Base-by-base conservation (phyloP, 768 basidiomycete genomes). In the Lactarius evosmus region DNA sequence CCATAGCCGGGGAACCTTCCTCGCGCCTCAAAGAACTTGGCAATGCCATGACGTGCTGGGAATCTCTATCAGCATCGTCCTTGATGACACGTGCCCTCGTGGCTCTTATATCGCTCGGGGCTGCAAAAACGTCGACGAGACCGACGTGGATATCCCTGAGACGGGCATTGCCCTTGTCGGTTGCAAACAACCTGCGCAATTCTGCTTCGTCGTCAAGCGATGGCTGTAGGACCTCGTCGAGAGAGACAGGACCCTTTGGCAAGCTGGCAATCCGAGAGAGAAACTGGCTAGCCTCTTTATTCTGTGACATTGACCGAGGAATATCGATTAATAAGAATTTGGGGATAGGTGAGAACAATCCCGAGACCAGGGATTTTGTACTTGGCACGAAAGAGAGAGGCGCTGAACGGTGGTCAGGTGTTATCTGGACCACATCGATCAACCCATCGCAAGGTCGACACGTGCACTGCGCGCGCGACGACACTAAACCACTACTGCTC, bases 91-190 rank as follows among this genome's bases (percentile, higher is more conserved):
- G 73, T 4, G 83, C 81, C 51, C 82, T 74, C 7, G 82, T 83
- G n/a, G 72, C 78, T 32, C 80, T 76, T 69, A 85, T 79, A 30
- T 77, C 77, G 5, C 62, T 72, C 0, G 80, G 80, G 0, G 83
- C 82, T 30, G 74, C 78, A 71, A 86, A 86, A 2, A 85, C 76
- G 60, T 86, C 82, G 65, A 86, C 80, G 19, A 86, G 82, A 4
- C 85, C 84, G 52, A 86, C 83, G 62, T 81, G 70, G 3, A 80
- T 80, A 65, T 83, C 76, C 17, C 70, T 63, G 32, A 85, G 76
- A 30, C 80, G 78, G 11, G 71, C 22, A 60, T 83, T 79, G 52
- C 66, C 64, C 70, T 77, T 80, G 66, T 85, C 83, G 2, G 78
- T 81, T 9, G 84, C 84, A 63, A 83, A 86, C 25, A 85, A 73